Evolutionary conservation across 176 grass and related monocot species (phyloP), one percentile per base, ranked within the genome.

Genomic region (Chloris gayana): DNA sequence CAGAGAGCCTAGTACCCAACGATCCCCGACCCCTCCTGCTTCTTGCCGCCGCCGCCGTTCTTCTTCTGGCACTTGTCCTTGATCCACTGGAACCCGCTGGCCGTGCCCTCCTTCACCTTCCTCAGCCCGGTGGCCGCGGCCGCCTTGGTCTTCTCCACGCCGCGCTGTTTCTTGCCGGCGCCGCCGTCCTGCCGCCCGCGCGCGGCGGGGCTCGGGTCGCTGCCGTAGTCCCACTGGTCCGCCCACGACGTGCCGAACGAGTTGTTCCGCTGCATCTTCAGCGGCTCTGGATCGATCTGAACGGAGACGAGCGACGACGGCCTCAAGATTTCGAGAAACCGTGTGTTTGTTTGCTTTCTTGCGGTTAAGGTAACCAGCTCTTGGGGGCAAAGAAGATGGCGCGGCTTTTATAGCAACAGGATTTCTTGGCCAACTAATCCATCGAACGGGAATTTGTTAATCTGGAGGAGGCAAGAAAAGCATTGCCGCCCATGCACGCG

Each of bases 161-260:
- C 68, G 54, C 79, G 71, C 19, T 75, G 49, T 76, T 82, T 82
- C 80, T 80, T 91, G 50, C 77, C 78, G 59, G 44, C 38, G 64
- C 41, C 54, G 32, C 9, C 32, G 24, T 33, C 67, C 14, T 61
- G 49, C 64, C 82, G 73, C 14, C 47, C 18, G 41, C 8, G 57
- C 7, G 63, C 68, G 5, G 15, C 61, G 13, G 84, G 75, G 64
- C 46, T 80, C 25, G 62, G 73, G 81, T 97, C 83, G 81, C 87
- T 41, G 81, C 88, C 77, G 77, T 84, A 88, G 69, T 93, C 95
- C 91, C 95, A 98, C 92, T 97, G 94, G 84, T 98, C 95, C 29
- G 95, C 95, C 95, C 95, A 98, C 46, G 95, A 93, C 69, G 88
- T 47, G 26, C 95, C 92, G 51, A 85, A 84, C 51, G 87, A 94